phyloP scores from a whole-genome alignment of 2,329 filamentous ascomycete genomes.

The Drechslera avenae region DNA sequence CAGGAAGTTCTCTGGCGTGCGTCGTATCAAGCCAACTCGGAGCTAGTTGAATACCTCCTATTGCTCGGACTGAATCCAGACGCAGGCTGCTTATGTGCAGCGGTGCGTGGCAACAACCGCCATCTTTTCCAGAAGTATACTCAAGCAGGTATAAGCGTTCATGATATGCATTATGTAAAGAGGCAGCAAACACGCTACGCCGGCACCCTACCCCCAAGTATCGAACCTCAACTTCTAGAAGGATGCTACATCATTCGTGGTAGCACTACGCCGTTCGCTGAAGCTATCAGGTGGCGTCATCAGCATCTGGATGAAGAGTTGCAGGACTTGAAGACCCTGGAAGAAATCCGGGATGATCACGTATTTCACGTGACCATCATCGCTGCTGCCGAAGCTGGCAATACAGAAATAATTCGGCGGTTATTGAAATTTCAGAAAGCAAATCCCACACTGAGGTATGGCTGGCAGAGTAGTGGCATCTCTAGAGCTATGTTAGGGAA shows the following conservation, averaged over 20 bases:
- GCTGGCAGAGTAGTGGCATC: neutral
- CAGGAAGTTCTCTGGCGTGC: neutral
- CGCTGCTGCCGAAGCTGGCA: neutral
- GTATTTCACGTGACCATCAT: neutral
- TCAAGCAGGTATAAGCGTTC: neutral
- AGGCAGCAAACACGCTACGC: neutral
- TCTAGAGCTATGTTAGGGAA: neutral
- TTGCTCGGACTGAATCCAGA: neutral
- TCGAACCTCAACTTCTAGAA: neutral
- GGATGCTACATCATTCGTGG: neutral
- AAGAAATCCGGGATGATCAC: accelerated
- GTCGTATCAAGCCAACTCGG: neutral
- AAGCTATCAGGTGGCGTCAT: neutral
- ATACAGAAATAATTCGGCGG: neutral
- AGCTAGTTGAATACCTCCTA: neutral
- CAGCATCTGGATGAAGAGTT: neutral
- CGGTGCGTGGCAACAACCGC: neutral
- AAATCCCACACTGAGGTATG: too few relatives aligned
- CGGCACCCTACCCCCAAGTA: neutral
- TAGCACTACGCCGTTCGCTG: neutral
- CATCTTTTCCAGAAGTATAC: neutral
- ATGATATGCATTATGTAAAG: accelerated
- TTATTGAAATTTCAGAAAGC: too few relatives aligned
- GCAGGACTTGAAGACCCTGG: neutral
- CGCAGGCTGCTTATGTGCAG: neutral